Conservation (phyloP, 164 flowering plant genomes). For the Annona squamosa region DNA sequence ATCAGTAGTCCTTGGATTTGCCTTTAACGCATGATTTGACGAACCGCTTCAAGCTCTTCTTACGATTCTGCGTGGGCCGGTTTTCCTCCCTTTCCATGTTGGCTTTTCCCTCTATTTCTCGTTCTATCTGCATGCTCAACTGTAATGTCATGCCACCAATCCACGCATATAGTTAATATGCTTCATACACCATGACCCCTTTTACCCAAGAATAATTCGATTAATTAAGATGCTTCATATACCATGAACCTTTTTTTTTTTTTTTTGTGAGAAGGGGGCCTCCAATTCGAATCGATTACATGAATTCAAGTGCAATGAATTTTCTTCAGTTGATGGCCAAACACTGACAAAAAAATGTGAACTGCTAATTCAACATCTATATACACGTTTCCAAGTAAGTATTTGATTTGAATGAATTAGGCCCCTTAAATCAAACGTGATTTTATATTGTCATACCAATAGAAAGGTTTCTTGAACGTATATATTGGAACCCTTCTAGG, state of each 20-base stretch:
- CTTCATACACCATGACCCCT: background rate
- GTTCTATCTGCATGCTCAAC: conserved; percentile 47
- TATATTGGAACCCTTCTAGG: too few species aligned
- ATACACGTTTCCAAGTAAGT: too few species aligned
- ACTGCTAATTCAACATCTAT: too few species aligned
- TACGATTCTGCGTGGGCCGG: conserved; percentile 9
- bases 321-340: background rate
- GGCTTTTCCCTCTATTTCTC: conserved; percentile 24
- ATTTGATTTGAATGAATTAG: too few species aligned
- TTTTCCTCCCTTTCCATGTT: conserved; percentile 1
- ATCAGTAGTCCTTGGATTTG: conserved; percentile 3
- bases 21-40: conserved; percentile 38
- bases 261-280: too few species aligned
- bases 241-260: too few species aligned
- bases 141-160: conserved; percentile 8
- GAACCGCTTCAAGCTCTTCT: conserved; percentile 35
- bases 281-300: too few species aligned
- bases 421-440: too few species aligned
- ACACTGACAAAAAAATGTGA: too few species aligned
- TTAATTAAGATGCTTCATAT: too few species aligned
- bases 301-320: background rate
- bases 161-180: background rate
- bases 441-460: too few species aligned
- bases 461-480: too few species aligned
- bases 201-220: background rate